Conservation (phyloP, 1,284 basidiomycete species). For the Ceratobasidium sp. region DNA sequence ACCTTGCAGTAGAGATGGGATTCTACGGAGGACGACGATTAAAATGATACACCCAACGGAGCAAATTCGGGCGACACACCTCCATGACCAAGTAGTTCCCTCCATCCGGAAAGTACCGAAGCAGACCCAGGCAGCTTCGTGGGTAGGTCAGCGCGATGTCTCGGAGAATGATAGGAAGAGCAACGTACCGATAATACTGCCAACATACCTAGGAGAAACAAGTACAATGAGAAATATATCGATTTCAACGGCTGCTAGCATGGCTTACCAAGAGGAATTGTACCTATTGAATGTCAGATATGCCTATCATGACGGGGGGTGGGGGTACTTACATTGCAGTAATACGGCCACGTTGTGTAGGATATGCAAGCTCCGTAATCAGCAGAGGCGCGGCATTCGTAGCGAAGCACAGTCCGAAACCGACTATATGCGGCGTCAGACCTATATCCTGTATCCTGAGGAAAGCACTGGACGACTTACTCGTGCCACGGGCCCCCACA, state of each 20-base stretch:
- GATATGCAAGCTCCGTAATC: slow-evolving; percentile 76
- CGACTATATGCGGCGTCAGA: slow-evolving; percentile 59
- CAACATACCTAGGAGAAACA: slow-evolving; percentile 65
- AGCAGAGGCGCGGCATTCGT: slow-evolving; percentile 60
- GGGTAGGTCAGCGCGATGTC: neutral
- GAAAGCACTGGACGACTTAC: slow-evolving; percentile 54
- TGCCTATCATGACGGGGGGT: neutral
- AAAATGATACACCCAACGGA: neutral
- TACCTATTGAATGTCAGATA: slow-evolving; percentile 61
- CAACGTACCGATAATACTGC: slow-evolving; percentile 66
- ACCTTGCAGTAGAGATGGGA: slow-evolving; percentile 75
- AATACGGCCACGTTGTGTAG: slow-evolving; percentile 62
- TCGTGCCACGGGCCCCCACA: slow-evolving; percentile 66
- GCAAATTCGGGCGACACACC: slow-evolving; percentile 44
- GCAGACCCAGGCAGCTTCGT: slow-evolving; percentile 62
- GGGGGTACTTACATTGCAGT: slow-evolving; percentile 48
- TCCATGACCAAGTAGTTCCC: slow-evolving; percentile 66
- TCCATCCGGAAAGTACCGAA: slow-evolving; percentile 65
- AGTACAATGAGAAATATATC: slow-evolving; percentile 57
- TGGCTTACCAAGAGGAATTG: slow-evolving; percentile 64
- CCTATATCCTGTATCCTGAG: neutral
- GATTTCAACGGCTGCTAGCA: neutral
- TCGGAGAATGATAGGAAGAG: slow-evolving; percentile 44
- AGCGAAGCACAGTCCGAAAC: slow-evolving; percentile 71
- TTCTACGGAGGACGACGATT: slow-evolving; percentile 53